Conservation (phyloP, 2,329 filamentous ascomycete genomes). For the Ilyonectria robusta region DNA sequence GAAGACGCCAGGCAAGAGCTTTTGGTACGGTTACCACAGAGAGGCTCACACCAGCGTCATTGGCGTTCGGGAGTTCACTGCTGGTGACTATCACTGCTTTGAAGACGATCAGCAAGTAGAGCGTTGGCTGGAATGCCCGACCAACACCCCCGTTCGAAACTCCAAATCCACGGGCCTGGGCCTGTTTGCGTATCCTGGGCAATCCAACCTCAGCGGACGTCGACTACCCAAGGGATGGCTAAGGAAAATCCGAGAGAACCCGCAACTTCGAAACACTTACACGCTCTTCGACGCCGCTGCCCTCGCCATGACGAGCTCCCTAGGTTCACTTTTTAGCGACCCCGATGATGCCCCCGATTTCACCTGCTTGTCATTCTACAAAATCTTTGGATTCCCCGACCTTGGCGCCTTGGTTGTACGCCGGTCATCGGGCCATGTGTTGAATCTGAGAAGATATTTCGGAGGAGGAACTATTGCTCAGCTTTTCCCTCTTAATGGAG, state of each 20-base stretch:
- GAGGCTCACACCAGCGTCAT: slow-evolving; percentile 76
- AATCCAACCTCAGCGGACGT: slow-evolving; percentile 79
- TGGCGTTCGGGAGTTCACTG: slow-evolving; percentile 77
- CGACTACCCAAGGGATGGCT: slow-evolving; percentile 73
- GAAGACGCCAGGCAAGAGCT: slow-evolving; percentile 60
- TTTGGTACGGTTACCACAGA: slow-evolving; percentile 73
- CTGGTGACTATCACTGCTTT: slow-evolving; percentile 70
- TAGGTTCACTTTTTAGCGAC: slow-evolving; percentile 67
- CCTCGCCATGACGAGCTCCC: slow-evolving; percentile 72
- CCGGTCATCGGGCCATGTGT: slow-evolving; percentile 67
- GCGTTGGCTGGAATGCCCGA: slow-evolving; percentile 55
- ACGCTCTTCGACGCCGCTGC: slow-evolving; percentile 75
- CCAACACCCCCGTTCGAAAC: slow-evolving; percentile 36
- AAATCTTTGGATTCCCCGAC: slow-evolving; percentile 78
- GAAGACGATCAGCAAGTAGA: slow-evolving; percentile 67
- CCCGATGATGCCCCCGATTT: slow-evolving; percentile 70
- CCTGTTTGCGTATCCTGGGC: slow-evolving; percentile 76
- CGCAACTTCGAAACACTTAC: slow-evolving; percentile 53
- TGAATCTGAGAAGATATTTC: slow-evolving; percentile 72
- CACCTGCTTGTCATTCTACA: slow-evolving; percentile 73
- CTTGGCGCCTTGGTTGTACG: slow-evolving; percentile 73
- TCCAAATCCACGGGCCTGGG: slow-evolving; percentile 46
- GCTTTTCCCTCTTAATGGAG: slow-evolving; percentile 52
- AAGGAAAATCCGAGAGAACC: slow-evolving; percentile 50
- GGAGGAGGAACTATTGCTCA: slow-evolving; percentile 78